Percentiles rank a stretch among this genome's conserved stretches.
These are phyloP conservation scores for Diutina pseudorugosa DNA, from an alignment of 1,139 yeast genomes.

Conservation along the genomic window DNA sequence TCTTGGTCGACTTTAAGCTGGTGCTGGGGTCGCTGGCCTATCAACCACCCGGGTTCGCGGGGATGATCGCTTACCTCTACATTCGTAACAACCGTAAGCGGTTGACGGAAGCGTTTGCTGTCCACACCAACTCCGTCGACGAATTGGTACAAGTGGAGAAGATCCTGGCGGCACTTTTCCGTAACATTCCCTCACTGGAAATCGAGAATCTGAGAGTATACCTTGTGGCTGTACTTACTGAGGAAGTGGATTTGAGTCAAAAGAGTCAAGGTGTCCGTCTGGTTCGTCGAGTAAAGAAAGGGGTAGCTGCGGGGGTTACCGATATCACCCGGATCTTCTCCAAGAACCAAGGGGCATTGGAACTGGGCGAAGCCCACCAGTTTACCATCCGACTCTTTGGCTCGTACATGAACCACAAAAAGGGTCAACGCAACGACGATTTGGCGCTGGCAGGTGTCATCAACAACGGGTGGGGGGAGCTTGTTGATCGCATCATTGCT, in stretches of 20 bases:
- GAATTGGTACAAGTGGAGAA: slow-evolving; percentile 53
- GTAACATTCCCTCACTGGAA: slow-evolving; percentile 65
- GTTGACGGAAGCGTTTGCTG: slow-evolving; percentile 72
- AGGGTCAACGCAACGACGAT: slow-evolving; percentile 6
- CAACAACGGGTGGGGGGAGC: slow-evolving; percentile 85
- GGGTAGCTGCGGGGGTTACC: slow-evolving; percentile 82
- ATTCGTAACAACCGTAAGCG: slow-evolving; percentile 54
- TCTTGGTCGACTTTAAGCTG: slow-evolving; percentile 68
- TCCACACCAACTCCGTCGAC: slow-evolving; percentile 46
- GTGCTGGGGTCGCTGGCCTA: slow-evolving; percentile 50
- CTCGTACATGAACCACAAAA: slow-evolving; percentile 35
- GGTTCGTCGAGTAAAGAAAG: slow-evolving; percentile 49
- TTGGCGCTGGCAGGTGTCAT: slow-evolving; percentile 6
- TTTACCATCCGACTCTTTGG: slow-evolving; percentile 65
- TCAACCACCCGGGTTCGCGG: slow-evolving; percentile 58
- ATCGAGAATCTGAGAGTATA: slow-evolving; percentile 51
- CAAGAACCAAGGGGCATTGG: slow-evolving; percentile 45
- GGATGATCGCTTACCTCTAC: slow-evolving; percentile 63
- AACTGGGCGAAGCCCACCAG: slow-evolving; percentile 55
- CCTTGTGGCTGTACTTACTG: slow-evolving; percentile 57
- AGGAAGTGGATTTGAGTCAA: slow-evolving; percentile 32
- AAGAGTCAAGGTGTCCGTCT: slow-evolving; percentile 14
- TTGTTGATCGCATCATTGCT: slow-evolving; percentile 63
- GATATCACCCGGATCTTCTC: slow-evolving; percentile 76
- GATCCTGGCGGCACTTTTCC: slow-evolving; percentile 68